Percentiles rank a stretch among this genome's conserved stretches.
These are phyloP conservation scores for Aquilaria malaccensis DNA, from an alignment of 345 rosid species.

Conservation along the genomic window DNA sequence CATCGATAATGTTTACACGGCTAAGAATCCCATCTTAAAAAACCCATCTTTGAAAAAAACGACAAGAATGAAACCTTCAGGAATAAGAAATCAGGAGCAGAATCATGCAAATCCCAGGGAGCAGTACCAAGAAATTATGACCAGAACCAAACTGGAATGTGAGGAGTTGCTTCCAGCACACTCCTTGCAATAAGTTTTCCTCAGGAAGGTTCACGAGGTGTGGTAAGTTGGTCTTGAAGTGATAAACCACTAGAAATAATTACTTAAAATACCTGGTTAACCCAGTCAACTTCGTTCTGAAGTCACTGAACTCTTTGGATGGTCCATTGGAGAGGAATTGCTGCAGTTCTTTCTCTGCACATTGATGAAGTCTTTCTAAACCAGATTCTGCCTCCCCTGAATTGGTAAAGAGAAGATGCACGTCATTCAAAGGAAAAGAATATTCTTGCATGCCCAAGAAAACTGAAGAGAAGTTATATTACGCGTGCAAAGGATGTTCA, in stretches of 20 bases:
- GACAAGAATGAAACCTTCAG: too few relatives aligned
- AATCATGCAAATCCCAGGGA: too few relatives aligned
- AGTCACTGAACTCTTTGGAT: constrained; percentile 47
- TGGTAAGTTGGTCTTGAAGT: not conserved
- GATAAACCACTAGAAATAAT: not conserved
- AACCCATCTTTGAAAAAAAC: too few relatives aligned
- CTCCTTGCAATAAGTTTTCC: not conserved
- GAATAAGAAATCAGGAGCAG: not conserved
- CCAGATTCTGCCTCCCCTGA: constrained; percentile 92
- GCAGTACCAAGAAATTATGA: not conserved
- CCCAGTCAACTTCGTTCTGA: constrained; percentile 67
- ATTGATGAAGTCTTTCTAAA: constrained; percentile 88
- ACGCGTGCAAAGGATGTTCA: too few relatives aligned
- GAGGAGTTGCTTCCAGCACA: constrained; percentile 1
- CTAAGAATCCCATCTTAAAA: too few relatives aligned
- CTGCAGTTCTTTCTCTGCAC: constrained; percentile 79
- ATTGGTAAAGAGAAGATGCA: not conserved
- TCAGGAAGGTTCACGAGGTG: not conserved
- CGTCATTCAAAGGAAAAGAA: constrained; percentile 7
- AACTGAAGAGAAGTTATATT: too few relatives aligned
- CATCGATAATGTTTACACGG: too few relatives aligned
- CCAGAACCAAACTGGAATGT: not conserved
- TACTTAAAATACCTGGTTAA: constrained; percentile 51
- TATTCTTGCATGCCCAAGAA: too few relatives aligned
- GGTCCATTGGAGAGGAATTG: constrained; percentile 42